phyloP scores from a whole-genome alignment of 148 eudicot species.

The Simmondsia chinensis region DNA sequence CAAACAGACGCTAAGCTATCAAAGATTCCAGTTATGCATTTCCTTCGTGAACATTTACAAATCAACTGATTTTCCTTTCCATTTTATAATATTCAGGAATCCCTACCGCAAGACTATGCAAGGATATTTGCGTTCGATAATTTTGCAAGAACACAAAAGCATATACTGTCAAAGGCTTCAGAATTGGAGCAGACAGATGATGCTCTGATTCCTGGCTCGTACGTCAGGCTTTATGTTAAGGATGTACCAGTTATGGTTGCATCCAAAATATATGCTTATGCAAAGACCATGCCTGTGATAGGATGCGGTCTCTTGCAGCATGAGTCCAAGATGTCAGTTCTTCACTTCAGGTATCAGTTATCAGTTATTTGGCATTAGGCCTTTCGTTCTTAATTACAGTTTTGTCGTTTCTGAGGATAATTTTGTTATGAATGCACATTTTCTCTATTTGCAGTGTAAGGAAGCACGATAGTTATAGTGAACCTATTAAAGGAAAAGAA shows the following conservation, averaged over 20 bases:
- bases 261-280: conserved; percentile 36
- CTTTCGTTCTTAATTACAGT: background rate
- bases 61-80: background rate
- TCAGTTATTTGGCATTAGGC: no score
- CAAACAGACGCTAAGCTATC: no score
- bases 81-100: conserved; percentile 47
- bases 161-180: conserved; percentile 69
- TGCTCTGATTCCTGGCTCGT: conserved; percentile 51
- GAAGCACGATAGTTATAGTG: conserved; percentile 82
- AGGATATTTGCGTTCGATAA: conserved; percentile 83
- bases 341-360: conserved; percentile 71
- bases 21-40: background rate
- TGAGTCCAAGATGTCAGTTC: conserved; percentile 94
- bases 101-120: conserved; percentile 73
- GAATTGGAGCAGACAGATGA: conserved; percentile 41
- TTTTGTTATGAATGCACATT: background rate
- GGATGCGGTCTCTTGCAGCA: conserved; percentile 86
- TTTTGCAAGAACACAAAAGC: conserved; percentile 77
- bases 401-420: background rate
- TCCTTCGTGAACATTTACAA: background rate
- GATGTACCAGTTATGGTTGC: conserved; percentile 59
- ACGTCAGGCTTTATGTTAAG: conserved; percentile 56
- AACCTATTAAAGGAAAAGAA: conserved; percentile 88
- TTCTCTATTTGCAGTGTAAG: conserved; percentile 38
- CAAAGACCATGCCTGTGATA: conserved; percentile 51